Evolutionary conservation across 2,329 filamentous ascomycete species (phyloP).

Genomic region (Colletotrichum orchidophilum): DNA sequence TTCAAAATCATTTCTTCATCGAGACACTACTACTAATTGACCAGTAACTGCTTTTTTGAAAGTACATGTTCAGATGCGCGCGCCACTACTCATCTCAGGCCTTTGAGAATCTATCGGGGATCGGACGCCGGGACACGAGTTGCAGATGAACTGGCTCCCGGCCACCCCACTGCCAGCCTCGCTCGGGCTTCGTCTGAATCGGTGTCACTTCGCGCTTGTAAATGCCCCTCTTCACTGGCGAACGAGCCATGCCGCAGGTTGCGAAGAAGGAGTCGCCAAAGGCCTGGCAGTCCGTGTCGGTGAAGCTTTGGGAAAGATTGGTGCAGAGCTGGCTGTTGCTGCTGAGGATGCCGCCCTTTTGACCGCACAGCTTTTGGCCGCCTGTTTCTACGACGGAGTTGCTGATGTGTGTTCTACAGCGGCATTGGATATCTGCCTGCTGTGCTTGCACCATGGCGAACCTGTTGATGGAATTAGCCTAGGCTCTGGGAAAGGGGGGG

Average conservation of each 20-base stretch:
- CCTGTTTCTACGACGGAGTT: constrained; percentile 12
- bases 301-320: constrained; percentile 10
- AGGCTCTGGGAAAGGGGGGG: not conserved
- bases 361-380: constrained; percentile 16
- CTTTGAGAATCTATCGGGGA: not conserved
- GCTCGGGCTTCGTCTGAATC: constrained; percentile 4
- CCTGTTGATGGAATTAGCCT: not conserved
- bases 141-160: not conserved
- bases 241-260: constrained; percentile 23
- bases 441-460: constrained; percentile 24
- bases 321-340: constrained; percentile 26
- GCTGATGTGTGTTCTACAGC: constrained; percentile 9
- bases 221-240: constrained; percentile 25
- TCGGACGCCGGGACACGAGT: not conserved
- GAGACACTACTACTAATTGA: not conserved
- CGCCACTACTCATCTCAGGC: not conserved
- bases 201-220: constrained; percentile 28
- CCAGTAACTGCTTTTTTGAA: not conserved
- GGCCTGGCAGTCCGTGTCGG: constrained; percentile 22
- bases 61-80: not conserved
- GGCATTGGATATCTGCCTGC: constrained; percentile 25
- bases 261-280: constrained; percentile 26
- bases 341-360: constrained; percentile 18
- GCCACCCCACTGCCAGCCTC: not conserved
- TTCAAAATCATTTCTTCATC: not conserved